Evolutionary conservation across 2,329 filamentous ascomycete species (phyloP).

Genomic region (Fusarium incarnatum): DNA sequence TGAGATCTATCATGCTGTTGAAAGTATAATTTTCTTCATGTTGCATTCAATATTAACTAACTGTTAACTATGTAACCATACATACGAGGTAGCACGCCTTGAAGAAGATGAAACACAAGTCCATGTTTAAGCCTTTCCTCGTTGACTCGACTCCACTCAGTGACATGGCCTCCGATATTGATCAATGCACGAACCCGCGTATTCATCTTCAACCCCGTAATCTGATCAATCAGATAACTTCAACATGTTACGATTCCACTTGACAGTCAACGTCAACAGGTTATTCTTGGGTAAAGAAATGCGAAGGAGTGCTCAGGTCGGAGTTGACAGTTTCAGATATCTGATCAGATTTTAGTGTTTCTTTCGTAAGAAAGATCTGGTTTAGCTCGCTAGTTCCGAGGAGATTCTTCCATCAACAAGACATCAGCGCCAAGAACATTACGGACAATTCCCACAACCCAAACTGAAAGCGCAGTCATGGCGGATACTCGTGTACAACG

Average conservation of each 20-base stretch:
- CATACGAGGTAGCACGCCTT: not conserved
- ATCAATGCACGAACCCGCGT: not conserved
- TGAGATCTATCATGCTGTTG: not conserved
- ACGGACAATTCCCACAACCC: not conserved
- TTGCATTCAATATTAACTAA: not conserved
- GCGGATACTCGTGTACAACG: not conserved
- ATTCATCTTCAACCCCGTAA: not conserved
- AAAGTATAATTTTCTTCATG: not conserved
- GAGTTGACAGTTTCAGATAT: not conserved
- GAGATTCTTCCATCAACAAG: not conserved
- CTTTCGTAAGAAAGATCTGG: not conserved
- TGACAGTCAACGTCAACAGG: not conserved
- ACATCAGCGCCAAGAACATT: not conserved
- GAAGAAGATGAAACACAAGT: slow-evolving; percentile 2
- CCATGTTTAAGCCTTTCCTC: not conserved
- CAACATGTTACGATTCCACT: not conserved
- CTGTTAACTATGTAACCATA: not conserved
- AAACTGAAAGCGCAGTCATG: not conserved
- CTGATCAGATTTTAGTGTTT: not conserved
- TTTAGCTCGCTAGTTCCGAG: not conserved
- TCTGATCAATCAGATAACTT: not conserved
- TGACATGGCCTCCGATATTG: not conserved
- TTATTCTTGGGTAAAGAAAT: not conserved
- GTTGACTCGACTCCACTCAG: not conserved
- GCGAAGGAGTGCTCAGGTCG: not conserved